phyloP scores from a whole-genome alignment of 805 yeast genomes.

The Hanseniaspora vineae region DNA sequence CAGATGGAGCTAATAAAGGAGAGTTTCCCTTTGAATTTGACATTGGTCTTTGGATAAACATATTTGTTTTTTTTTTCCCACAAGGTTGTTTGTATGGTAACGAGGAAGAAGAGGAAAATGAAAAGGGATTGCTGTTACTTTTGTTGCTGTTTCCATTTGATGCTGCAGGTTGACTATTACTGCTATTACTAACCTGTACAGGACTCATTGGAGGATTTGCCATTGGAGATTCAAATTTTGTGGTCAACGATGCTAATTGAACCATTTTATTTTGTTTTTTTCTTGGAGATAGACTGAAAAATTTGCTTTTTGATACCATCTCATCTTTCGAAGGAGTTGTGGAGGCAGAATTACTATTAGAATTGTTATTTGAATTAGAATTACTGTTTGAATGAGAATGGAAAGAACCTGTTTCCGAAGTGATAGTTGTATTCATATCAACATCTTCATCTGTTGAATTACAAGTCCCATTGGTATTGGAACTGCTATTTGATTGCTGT shows the following conservation, averaged over 20 bases:
- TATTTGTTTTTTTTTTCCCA: too few species aligned
- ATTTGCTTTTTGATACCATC: background rate
- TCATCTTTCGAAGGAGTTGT: background rate
- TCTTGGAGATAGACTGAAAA: conserved; percentile 1
- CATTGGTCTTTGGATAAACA: too few species aligned
- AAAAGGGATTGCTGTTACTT: too few species aligned
- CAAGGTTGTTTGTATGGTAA: too few species aligned
- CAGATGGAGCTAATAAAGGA: background rate
- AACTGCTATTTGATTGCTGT: background rate
- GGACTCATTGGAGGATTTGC: background rate
- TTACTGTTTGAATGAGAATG: too few species aligned
- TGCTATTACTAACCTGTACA: background rate
- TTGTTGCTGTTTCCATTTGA: too few species aligned
- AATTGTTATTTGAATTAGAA: background rate
- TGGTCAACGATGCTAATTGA: background rate
- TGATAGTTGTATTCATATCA: background rate
- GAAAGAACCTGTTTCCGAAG: too few species aligned
- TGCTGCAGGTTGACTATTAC: background rate
- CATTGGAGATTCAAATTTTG: background rate
- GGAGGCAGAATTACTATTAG: too few species aligned
- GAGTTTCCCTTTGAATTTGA: too few species aligned
- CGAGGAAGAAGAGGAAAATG: too few species aligned
- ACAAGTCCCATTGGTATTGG: background rate
- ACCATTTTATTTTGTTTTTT: background rate
- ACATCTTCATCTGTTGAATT: background rate